Conservation (phyloP, 2,329 filamentous ascomycete genomes). For the Aspergillus sp. region DNA sequence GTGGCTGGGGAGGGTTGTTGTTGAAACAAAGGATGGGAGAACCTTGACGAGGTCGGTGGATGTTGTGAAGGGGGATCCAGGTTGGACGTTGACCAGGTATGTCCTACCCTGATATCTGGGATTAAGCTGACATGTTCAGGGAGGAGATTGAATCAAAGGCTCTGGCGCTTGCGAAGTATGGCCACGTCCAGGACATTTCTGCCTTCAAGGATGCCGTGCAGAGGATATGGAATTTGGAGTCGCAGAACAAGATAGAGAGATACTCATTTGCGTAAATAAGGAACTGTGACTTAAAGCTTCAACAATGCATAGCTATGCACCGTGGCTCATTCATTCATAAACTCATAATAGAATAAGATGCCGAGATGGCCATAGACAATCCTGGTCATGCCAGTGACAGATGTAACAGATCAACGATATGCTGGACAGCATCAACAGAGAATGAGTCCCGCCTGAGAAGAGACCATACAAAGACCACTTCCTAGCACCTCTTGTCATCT, state of each 20-base stretch:
- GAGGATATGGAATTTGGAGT: neutral
- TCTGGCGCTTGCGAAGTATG: neutral
- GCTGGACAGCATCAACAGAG: too few relatives aligned
- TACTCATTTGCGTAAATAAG: neutral
- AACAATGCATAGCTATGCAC: too few relatives aligned
- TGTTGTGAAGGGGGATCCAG: slow-evolving; percentile 31
- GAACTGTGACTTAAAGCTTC: neutral
- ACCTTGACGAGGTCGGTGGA: slow-evolving; percentile 18
- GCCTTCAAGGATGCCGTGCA: neutral
- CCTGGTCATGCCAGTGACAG: too few relatives aligned
- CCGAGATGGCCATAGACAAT: too few relatives aligned
- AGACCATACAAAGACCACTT: too few relatives aligned
- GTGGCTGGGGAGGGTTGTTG: slow-evolving; percentile 30
- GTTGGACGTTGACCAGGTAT: slow-evolving; percentile 28
- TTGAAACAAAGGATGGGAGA: slow-evolving; percentile 20
- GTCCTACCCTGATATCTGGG: neutral
- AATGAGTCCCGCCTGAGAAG: too few relatives aligned
- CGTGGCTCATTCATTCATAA: too few relatives aligned
- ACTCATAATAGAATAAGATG: too few relatives aligned
- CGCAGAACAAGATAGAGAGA: neutral
- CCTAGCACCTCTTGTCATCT: too few relatives aligned
- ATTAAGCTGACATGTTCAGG: neutral
- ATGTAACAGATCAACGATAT: too few relatives aligned
- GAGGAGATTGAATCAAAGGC: neutral
- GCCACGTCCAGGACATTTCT: neutral